phyloP scores from a whole-genome alignment of 2,329 filamentous ascomycete species.

The Fusarium sp. region DNA sequence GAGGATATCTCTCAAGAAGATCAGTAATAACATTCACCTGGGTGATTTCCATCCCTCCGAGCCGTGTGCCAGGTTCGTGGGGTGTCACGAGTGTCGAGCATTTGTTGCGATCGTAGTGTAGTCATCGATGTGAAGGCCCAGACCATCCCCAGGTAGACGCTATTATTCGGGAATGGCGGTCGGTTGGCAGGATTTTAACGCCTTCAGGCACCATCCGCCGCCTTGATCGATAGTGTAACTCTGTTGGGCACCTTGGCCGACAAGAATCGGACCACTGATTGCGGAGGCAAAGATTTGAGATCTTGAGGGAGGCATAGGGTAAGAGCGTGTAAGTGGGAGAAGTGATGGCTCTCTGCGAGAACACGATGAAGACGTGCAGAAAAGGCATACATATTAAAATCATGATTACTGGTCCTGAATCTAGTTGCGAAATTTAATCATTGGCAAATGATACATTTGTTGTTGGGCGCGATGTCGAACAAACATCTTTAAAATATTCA shows the following conservation, averaged over 20 bases:
- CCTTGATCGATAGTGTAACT: slow-evolving; percentile 1
- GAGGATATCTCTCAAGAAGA: slow-evolving; percentile 3
- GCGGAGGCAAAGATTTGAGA: background rate
- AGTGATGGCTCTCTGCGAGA: no score
- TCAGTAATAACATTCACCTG: slow-evolving; percentile 5
- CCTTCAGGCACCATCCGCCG: slow-evolving; percentile 6
- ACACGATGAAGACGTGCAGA: background rate
- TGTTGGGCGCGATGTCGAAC: background rate
- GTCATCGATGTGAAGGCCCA: background rate
- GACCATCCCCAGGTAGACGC: background rate
- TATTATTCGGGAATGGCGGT: background rate
- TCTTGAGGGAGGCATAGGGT: background rate
- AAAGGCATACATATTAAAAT: no score
- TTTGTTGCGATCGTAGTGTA: background rate
- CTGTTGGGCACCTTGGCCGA: background rate
- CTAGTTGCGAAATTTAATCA: background rate
- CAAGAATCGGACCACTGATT: background rate
- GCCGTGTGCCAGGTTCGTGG: background rate
- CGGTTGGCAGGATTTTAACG: slow-evolving; percentile 3
- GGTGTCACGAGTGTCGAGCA: slow-evolving; percentile 1
- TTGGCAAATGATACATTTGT: background rate
- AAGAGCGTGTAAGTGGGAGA: background rate
- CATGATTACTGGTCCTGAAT: background rate
- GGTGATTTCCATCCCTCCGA: background rate
- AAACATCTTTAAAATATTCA: background rate